Base-by-base conservation (phyloP, 1,284 basidiomycete genomes). In the Exsudoporus floridanus region DNA sequence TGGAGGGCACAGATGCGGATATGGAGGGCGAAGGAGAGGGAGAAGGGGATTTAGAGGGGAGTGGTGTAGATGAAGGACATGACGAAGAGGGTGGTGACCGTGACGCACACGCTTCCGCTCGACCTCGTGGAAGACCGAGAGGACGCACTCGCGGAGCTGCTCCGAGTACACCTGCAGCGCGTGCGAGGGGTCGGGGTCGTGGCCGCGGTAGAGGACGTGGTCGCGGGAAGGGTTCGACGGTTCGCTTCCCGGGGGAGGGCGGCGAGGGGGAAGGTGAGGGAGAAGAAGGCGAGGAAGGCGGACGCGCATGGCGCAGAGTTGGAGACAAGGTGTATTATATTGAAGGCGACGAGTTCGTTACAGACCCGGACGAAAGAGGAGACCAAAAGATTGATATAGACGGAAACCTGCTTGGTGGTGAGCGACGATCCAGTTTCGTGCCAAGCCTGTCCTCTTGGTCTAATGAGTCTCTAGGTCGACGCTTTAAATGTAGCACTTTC, bases 401-500 rank as follows among this genome's bases (percentile, higher is more conserved):
- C 55, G 96, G 96, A 6, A 86, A 86, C 58, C 70, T 99, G 25
- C 82, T 91, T 3, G 96, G 88, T 49, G 94, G 94, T 90, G 62
- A 64, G 82, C 75, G 12, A 52, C 25, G 9, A 13, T 45, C 28
- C 45, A 14, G 50, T 49, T 34, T 52, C 33, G 30, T 44, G 5
- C 41, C 16, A 33, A 49, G 28, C 50, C 18, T 44, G 18, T 46
- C 33, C n/a, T 28, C 12, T 39, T 36, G 30, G 25, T 28, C 43
- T 57, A 19, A 58, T 46, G 7, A 35, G 30, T 28, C 25, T 33
- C 12, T 60, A 94, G 92, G 87, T 39, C 85, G 96, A 46, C 79
- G 82, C 54, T 98, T 93, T 79, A 97, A 95, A 71, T 84, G 93
- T 1, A 77, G 84, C 46, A 95, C 94, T 1, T 98, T 98, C 66